Evolutionary conservation across 2,329 filamentous ascomycete species (phyloP).

Genomic region (Lecanosticta acicola): DNA sequence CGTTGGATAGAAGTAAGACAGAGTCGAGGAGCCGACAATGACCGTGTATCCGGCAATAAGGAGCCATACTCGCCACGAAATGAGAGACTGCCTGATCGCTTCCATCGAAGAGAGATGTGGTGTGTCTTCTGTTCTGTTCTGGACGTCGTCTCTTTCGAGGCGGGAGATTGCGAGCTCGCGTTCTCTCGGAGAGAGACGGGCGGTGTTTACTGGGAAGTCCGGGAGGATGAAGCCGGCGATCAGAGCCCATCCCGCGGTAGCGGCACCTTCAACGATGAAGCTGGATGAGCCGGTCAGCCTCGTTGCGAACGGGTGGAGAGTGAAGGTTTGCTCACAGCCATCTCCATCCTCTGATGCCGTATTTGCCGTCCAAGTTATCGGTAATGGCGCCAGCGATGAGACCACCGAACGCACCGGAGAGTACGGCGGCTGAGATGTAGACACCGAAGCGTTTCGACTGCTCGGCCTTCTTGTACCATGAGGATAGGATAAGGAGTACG

Average conservation of each 20-base stretch:
- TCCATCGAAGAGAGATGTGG: slow-evolving; percentile 35
- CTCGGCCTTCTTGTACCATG: slow-evolving; percentile 56
- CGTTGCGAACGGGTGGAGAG: neutral
- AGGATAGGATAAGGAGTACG: slow-evolving; percentile 50
- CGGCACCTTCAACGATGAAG: slow-evolving; percentile 34
- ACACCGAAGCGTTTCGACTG: slow-evolving; percentile 53
- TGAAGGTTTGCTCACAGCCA: slow-evolving; percentile 36
- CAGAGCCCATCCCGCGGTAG: slow-evolving; percentile 43
- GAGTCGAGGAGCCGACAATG: slow-evolving; percentile 46
- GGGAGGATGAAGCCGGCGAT: slow-evolving; percentile 44
- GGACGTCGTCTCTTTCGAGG: slow-evolving; percentile 41
- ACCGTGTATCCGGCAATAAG: slow-evolving; percentile 50
- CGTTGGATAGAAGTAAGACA: slow-evolving; percentile 52
- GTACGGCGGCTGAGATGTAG: slow-evolving; percentile 54
- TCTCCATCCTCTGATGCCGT: slow-evolving; percentile 39
- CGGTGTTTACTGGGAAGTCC: slow-evolving; percentile 47
- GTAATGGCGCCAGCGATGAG: slow-evolving; percentile 37
- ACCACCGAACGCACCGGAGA: slow-evolving; percentile 49
- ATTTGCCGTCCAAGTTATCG: slow-evolving; percentile 34
- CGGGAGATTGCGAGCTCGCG: slow-evolving; percentile 41
- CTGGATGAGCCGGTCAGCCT: neutral
- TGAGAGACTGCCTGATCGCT: slow-evolving; percentile 37
- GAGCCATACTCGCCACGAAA: slow-evolving; percentile 44
- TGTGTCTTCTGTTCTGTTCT: slow-evolving; percentile 30
- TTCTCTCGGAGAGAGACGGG: slow-evolving; percentile 39